Percentiles rank a stretch among this genome's conserved stretches.
phyloP scores from a whole-genome alignment of 2,329 filamentous ascomycete species.

The Chrysosporium keratinophilum region DNA sequence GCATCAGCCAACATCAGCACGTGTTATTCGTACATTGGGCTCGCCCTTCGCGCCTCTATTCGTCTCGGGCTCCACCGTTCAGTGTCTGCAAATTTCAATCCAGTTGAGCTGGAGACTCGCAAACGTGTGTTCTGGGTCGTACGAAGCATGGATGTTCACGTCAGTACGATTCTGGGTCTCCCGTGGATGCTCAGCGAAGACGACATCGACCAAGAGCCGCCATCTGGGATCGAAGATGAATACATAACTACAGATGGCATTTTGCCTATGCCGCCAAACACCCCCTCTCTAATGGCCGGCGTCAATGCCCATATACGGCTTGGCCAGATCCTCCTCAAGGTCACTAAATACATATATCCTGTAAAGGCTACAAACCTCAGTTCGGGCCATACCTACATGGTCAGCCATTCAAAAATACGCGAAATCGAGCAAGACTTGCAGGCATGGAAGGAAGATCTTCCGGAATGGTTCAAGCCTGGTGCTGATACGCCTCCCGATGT shows the following conservation, averaged over 20 bases:
- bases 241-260: conserved; percentile 39
- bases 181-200: conserved; percentile 42
- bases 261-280: conserved; percentile 45
- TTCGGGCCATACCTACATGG: conserved; percentile 48
- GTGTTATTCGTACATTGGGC: conserved; percentile 70
- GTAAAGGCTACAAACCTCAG: conserved; percentile 43
- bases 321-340: conserved; percentile 49
- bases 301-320: conserved; percentile 52
- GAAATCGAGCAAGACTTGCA: conserved; percentile 56
- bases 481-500: conserved; percentile 64
- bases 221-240: conserved; percentile 38
- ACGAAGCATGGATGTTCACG: conserved; percentile 43
- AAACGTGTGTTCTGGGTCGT: conserved; percentile 52
- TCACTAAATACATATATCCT: conserved; percentile 54
- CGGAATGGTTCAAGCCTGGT: conserved; percentile 66
- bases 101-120: conserved; percentile 61
- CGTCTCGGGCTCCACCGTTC: conserved; percentile 69
- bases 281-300: conserved; percentile 48
- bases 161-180: conserved; percentile 41
- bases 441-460: conserved; percentile 56
- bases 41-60: conserved; percentile 64
- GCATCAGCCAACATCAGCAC: conserved; percentile 67
- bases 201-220: conserved; percentile 43
- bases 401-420: conserved; percentile 54
- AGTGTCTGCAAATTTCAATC: conserved; percentile 57